Evolutionary conservation across 768 basidiomycete species (phyloP).

Genomic region (Tephrocybe rancida): DNA sequence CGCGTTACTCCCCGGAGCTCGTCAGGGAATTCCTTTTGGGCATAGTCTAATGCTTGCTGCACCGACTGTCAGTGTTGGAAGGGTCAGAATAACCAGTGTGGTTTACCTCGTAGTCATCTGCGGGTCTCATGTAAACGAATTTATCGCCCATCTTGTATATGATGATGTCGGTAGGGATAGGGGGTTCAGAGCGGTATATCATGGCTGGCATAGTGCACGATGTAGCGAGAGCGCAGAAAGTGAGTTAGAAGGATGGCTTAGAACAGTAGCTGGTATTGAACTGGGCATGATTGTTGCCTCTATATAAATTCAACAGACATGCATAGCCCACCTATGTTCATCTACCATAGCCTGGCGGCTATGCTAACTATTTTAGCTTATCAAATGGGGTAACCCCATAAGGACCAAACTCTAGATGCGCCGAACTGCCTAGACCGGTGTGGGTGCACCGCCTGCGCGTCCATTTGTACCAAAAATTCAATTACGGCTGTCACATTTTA

Average conservation of each 20-base stretch:
- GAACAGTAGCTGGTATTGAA: too few relatives aligned
- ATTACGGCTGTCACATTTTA: background rate
- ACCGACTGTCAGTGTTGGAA: background rate
- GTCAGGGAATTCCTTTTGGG: constrained; percentile 49
- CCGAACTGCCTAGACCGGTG: too few relatives aligned
- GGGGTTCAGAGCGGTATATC: constrained; percentile 21
- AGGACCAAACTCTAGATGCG: too few relatives aligned
- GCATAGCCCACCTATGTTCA: too few relatives aligned
- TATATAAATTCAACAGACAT: too few relatives aligned
- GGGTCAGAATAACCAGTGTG: background rate
- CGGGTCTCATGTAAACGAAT: constrained; percentile 55
- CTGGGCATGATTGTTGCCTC: too few relatives aligned
- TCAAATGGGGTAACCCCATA: too few relatives aligned
- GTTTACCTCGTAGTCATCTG: constrained; percentile 44
- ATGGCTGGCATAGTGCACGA: constrained; percentile 16
- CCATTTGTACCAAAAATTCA: too few relatives aligned
- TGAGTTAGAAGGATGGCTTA: background rate
- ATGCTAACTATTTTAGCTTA: too few relatives aligned
- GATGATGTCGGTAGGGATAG: constrained; percentile 43
- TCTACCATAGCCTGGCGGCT: too few relatives aligned
- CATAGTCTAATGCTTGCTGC: constrained; percentile 53
- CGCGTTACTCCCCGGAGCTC: constrained; percentile 39
- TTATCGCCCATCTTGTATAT: constrained; percentile 46
- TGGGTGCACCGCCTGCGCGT: too few relatives aligned
- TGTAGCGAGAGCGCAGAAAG: background rate